Conservation (phyloP, 2,329 filamentous ascomycete genomes). For the Fusarium pseudoanthophilum region DNA sequence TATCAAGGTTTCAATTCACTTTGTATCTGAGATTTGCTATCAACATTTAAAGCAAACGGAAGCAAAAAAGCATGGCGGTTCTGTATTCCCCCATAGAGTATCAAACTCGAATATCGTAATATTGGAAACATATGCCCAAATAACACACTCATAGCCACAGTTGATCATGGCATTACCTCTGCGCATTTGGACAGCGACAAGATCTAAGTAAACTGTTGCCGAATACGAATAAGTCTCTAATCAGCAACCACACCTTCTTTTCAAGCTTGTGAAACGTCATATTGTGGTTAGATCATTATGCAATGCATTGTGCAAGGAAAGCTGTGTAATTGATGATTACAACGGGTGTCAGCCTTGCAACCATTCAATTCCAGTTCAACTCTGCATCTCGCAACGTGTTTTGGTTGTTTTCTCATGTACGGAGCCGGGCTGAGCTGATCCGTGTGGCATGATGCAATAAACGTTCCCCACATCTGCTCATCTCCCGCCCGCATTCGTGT, state of each 20-base stretch:
- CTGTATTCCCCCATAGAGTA: no score
- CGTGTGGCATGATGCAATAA: slow-evolving; percentile 42
- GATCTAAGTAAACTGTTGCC: not conserved
- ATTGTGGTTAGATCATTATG: slow-evolving; percentile 6
- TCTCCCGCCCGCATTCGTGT: slow-evolving; percentile 35
- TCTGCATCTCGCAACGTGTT: slow-evolving; percentile 2
- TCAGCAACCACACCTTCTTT: slow-evolving; percentile 16
- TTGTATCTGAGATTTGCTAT: not conserved
- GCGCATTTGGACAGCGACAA: not conserved
- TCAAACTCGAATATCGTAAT: not conserved
- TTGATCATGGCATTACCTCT: not conserved
- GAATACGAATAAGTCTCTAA: slow-evolving; percentile 41
- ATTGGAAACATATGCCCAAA: not conserved
- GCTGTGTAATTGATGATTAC: slow-evolving; percentile 1
- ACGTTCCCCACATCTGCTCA: slow-evolving; percentile 38
- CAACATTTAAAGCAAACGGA: not conserved
- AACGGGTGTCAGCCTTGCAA: slow-evolving; percentile 4
- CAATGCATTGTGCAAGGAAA: not conserved
- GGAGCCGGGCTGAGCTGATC: slow-evolving; percentile 14
- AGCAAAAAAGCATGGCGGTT: not conserved
- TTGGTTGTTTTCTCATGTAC: slow-evolving; percentile 15
- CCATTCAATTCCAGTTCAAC: not conserved
- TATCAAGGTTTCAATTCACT: not conserved
- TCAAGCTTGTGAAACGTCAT: slow-evolving; percentile 24
- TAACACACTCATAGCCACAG: not conserved